These are phyloP conservation scores for Albugo laibachii DNA, from an alignment of 352 stramenopile genomes.

Conservation along the genomic window DNA sequence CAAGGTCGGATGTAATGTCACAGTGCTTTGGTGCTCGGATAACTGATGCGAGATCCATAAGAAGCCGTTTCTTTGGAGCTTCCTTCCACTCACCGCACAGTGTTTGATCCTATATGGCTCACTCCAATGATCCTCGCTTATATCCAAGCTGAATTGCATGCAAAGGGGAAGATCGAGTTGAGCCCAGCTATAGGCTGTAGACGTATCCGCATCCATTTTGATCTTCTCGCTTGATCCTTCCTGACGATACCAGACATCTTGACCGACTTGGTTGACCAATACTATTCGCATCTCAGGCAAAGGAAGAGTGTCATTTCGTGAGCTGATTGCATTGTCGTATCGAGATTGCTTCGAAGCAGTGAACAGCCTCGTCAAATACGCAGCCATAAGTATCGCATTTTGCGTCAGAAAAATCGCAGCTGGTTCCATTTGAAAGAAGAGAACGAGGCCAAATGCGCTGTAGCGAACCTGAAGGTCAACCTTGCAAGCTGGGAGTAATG, in stretches of 20 bases:
- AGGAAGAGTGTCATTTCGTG: conserved; percentile 2
- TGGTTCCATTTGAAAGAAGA: conserved; percentile 30
- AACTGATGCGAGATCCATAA: conserved; percentile 48
- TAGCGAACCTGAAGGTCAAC: conserved; percentile 18
- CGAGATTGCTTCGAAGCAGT: too few relatives aligned
- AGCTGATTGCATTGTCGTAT: too few relatives aligned
- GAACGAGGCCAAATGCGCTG: conserved; percentile 11
- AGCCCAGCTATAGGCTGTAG: conserved; percentile 47
- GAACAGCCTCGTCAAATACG: too few relatives aligned
- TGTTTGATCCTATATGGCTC: conserved; percentile 47
- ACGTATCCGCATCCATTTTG: conserved; percentile 10
- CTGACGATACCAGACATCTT: conserved; percentile 42
- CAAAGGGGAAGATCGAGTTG: conserved; percentile 10
- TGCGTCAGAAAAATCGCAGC: conserved; percentile 42
- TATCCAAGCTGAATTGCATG: conserved; percentile 25
- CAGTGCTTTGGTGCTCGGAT: conserved; percentile 26
- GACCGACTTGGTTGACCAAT: conserved; percentile 21
- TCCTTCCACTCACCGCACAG: conserved; percentile 30
- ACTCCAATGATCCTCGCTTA: conserved; percentile 18
- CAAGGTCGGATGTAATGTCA: conserved; percentile 29
- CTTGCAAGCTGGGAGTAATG: conserved; percentile 20
- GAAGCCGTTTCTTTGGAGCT: conserved; percentile 26
- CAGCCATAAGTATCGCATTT: conserved; percentile 31
- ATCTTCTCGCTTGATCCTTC: conserved; percentile 35
- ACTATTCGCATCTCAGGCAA: conserved; percentile 39